phyloP scores from a whole-genome alignment of 2,329 filamentous ascomycete species.

The Akanthomyces muscarius region DNA sequence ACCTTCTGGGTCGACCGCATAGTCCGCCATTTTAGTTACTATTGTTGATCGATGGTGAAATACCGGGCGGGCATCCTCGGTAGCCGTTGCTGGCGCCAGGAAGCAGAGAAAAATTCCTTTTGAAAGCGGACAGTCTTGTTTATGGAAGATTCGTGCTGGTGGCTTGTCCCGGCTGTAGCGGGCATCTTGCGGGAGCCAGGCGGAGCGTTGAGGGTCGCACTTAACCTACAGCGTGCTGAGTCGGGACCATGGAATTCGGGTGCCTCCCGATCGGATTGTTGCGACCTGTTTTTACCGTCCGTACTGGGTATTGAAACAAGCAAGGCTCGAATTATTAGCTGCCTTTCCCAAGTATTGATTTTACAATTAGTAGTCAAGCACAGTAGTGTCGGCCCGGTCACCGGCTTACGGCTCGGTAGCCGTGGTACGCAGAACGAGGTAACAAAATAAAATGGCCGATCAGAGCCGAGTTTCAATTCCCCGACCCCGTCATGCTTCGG shows the following conservation, averaged over 20 bases:
- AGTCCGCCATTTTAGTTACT: constrained; percentile 31
- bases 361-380: background rate
- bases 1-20: constrained; percentile 35
- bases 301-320: background rate
- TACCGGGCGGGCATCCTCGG: constrained; percentile 16
- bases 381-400: background rate
- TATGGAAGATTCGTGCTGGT: constrained; percentile 13
- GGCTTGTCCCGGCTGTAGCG: background rate
- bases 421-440: background rate
- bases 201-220: constrained; percentile 6
- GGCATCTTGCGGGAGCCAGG: background rate
- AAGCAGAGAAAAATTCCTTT: background rate
- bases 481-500: background rate
- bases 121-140: background rate
- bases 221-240: background rate
- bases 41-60: background rate
- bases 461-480: background rate
- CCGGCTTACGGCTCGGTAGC: background rate
- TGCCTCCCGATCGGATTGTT: background rate
- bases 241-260: background rate
- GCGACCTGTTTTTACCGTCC: background rate
- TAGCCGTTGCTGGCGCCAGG: background rate
- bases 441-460: constrained; percentile 8
- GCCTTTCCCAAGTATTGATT: background rate
- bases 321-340: background rate